Conservation (phyloP, 2,329 filamentous ascomycete genomes). For the Ascochyta pisi region DNA sequence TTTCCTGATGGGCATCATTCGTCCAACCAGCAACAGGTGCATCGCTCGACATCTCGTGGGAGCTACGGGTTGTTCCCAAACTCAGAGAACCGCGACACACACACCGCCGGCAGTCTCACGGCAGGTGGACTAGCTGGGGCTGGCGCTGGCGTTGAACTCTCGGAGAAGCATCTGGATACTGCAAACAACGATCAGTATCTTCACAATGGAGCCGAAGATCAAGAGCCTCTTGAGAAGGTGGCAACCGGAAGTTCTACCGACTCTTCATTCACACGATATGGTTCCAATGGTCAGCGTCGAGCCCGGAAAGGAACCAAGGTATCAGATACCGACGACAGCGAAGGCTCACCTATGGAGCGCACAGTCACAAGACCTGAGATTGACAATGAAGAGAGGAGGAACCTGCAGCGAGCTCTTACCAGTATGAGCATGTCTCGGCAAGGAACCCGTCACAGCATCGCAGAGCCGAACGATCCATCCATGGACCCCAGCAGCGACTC, state of each 20-base stretch:
- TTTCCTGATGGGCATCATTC: constrained; percentile 33
- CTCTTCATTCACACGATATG: constrained; percentile 30
- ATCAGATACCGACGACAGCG: constrained; percentile 12
- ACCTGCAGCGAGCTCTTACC: constrained; percentile 35
- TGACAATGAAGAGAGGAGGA: constrained; percentile 32
- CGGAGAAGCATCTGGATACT: neutral
- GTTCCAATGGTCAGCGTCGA: constrained; percentile 14
- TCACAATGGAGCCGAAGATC: constrained; percentile 18
- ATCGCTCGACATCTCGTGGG: constrained; percentile 2
- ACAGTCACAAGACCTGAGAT: constrained; percentile 30
- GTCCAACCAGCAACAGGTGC: neutral
- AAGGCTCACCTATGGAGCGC: constrained; percentile 20
- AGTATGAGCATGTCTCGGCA: constrained; percentile 32
- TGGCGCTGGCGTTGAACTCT: constrained; percentile 8
- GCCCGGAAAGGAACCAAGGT: constrained; percentile 13
- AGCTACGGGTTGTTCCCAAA: constrained; percentile 13
- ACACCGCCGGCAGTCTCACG: neutral
- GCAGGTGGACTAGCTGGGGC: constrained; percentile 6
- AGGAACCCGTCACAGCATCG: constrained; percentile 32
- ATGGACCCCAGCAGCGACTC: constrained; percentile 60
- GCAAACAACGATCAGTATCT: neutral
- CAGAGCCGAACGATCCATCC: constrained; percentile 52
- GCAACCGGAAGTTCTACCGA: constrained; percentile 23
- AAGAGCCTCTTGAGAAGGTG: constrained; percentile 18
- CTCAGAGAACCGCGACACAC: constrained; percentile 4